These are phyloP conservation scores for Paracoccidioides brasiliensis DNA, from an alignment of 2,329 filamentous ascomycete species.

Conservation along the genomic window DNA sequence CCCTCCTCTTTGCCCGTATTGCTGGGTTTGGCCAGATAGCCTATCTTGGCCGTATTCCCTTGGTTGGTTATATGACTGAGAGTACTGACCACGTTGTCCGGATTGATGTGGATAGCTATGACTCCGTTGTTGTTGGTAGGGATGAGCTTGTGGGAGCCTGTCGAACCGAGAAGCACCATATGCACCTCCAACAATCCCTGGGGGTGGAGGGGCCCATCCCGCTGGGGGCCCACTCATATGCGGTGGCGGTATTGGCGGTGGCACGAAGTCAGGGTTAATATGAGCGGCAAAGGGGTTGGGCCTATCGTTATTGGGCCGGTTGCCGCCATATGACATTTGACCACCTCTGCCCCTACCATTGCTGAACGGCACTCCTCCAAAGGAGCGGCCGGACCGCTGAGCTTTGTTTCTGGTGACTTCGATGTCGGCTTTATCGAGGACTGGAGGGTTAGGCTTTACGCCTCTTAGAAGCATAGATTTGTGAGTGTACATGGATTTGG, in stretches of 20 bases:
- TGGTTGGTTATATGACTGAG: conserved; percentile 4
- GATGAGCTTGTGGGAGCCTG: conserved; percentile 13
- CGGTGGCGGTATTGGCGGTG: conserved; percentile 12
- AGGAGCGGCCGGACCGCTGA: conserved; percentile 52
- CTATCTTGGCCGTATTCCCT: conserved; percentile 9
- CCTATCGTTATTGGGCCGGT: conserved; percentile 18
- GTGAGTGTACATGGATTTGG: conserved; percentile 57
- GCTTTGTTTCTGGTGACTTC: conserved; percentile 57
- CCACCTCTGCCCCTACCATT: conserved; percentile 32
- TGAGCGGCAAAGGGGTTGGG: conserved; percentile 37
- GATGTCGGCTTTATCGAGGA: conserved; percentile 62
- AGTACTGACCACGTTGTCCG: conserved; percentile 5
- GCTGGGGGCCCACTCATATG: conserved; percentile 16
- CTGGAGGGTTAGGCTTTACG: conserved; percentile 57
- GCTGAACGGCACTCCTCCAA: conserved; percentile 53
- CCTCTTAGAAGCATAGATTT: conserved; percentile 92
- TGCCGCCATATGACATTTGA: conserved; percentile 41
- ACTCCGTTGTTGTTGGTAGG: conserved; percentile 8
- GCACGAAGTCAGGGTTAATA: conserved; percentile 31
- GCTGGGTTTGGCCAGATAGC: conserved; percentile 11
- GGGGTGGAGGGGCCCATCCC: conserved; percentile 17
- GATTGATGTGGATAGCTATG: conserved; percentile 8
- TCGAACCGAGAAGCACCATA: conserved; percentile 14
- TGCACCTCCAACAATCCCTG: conserved; percentile 18
- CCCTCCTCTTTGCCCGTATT: conserved; percentile 12